Conservation (phyloP, 2,329 filamentous ascomycete genomes). For the Tolypocladium pustulatum region DNA sequence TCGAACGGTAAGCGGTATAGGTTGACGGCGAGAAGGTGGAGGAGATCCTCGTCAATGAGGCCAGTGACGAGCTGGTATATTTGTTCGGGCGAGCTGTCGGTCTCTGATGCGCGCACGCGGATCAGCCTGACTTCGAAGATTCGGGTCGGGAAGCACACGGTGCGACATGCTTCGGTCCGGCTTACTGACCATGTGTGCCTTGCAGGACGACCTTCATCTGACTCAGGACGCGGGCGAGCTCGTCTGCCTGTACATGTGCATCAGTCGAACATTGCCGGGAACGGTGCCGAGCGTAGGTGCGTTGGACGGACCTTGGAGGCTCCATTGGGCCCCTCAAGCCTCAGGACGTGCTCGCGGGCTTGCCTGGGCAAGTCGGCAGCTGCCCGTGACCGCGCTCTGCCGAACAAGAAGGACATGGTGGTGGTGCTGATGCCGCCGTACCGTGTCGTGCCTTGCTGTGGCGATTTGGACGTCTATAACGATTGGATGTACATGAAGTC, state of each 20-base stretch:
- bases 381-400: slow-evolving; percentile 39
- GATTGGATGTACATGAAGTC: not conserved
- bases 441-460: not conserved
- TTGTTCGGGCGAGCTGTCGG: slow-evolving; percentile 77
- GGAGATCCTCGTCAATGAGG: slow-evolving; percentile 80
- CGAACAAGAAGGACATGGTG: slow-evolving; percentile 46
- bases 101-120: slow-evolving; percentile 43
- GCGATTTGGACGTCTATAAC: not conserved
- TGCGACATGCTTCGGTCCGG: not conserved
- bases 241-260: slow-evolving; percentile 55
- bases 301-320: slow-evolving; percentile 31
- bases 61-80: slow-evolving; percentile 77
- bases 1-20: slow-evolving; percentile 88
- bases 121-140: not conserved
- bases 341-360: slow-evolving; percentile 42
- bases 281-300: not conserved
- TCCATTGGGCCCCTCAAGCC: slow-evolving; percentile 38
- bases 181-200: slow-evolving; percentile 69
- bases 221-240: slow-evolving; percentile 71
- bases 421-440: not conserved
- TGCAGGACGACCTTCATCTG: slow-evolving; percentile 93
- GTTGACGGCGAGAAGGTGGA: slow-evolving; percentile 71
- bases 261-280: slow-evolving; percentile 6
- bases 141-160: not conserved
- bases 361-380: slow-evolving; percentile 45